Percentiles rank a stretch among this genome's conserved stretches.
Evolutionary conservation across 345 rosid species (phyloP).

Genomic region (Boechera divaricarpa): DNA sequence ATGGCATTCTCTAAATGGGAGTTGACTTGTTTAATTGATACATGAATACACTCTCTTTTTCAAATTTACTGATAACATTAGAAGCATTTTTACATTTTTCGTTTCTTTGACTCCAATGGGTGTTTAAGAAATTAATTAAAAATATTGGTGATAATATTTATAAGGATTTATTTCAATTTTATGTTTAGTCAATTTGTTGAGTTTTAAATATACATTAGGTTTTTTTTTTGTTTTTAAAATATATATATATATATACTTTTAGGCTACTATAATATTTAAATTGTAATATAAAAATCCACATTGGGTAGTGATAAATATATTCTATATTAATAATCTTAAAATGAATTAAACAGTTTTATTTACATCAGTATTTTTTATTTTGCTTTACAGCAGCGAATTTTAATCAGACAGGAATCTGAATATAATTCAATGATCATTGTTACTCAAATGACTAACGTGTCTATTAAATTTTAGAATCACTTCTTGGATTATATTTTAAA

Average conservation of each 20-base stretch:
- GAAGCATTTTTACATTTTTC: no score
- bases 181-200: no score
- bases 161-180: no score
- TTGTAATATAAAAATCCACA: background rate
- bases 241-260: background rate
- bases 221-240: no score
- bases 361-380: background rate
- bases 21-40: slow-evolving; percentile 33
- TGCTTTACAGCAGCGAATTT: background rate
- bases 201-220: no score
- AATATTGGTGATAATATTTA: no score
- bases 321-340: background rate
- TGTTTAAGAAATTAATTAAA: no score
- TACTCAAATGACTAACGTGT: background rate
- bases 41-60: no score
- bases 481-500: background rate
- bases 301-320: background rate
- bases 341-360: background rate
- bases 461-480: background rate
- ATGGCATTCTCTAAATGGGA: slow-evolving; percentile 20
- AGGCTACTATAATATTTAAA: background rate
- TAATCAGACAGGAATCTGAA: background rate
- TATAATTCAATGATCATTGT: background rate
- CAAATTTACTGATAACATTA: no score
- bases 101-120: no score